phyloP scores from a whole-genome alignment of 139 green algal species.

The Gonium pectorale region DNA sequence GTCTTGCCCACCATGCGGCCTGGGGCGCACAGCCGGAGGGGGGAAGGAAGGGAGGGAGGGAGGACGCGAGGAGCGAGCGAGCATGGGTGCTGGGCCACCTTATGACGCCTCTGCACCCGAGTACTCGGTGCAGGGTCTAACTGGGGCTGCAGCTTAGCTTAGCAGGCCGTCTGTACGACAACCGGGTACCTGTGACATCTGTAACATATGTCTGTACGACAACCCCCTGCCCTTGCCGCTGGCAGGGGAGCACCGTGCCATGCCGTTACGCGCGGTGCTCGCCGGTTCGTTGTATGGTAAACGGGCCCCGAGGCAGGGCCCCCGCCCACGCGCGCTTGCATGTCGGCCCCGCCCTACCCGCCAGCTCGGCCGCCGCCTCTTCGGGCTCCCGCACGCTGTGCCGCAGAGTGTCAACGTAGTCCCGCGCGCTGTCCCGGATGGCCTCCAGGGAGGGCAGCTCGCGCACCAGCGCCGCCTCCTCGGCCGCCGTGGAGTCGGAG shows the following conservation, averaged over 20 bases:
- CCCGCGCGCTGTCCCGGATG: constrained; percentile 16
- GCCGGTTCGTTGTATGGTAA: too few relatives aligned
- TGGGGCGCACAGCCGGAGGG: not conserved
- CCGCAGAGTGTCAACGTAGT: not conserved
- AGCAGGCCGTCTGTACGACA: too few relatives aligned
- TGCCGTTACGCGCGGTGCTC: too few relatives aligned
- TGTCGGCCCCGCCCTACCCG: not conserved
- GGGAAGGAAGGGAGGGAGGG: not conserved
- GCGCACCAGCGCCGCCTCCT: not conserved
- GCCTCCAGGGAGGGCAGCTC: constrained; percentile 9
- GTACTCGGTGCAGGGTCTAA: too few relatives aligned
- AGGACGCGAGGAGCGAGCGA: not conserved
- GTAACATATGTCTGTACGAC: not conserved
- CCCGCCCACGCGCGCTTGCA: not conserved
- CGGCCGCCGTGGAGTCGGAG: too few relatives aligned
- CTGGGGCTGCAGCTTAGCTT: too few relatives aligned
- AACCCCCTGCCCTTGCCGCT: not conserved
- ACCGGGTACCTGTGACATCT: too few relatives aligned
- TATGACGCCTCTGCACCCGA: not conserved
- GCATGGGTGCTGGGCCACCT: not conserved
- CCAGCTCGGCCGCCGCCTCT: constrained; percentile 40
- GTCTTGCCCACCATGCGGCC: constrained; percentile 41
- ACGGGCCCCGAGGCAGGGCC: too few relatives aligned
- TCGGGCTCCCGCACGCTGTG: constrained; percentile 27
- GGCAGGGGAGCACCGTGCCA: too few relatives aligned